phyloP scores from a whole-genome alignment of 345 rosid genomes.

The Lenwebbia sp. region DNA sequence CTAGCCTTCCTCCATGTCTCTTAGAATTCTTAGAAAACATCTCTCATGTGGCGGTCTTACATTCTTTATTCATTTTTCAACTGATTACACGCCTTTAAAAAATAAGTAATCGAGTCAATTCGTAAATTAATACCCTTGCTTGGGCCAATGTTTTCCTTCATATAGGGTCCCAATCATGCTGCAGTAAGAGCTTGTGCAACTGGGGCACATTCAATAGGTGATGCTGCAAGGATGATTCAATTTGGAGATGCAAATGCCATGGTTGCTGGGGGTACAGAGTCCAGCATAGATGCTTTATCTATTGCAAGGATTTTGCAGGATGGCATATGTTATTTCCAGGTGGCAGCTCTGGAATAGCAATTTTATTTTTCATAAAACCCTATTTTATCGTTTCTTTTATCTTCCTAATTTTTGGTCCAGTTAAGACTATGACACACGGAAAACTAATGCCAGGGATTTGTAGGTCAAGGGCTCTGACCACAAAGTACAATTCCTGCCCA shows the following conservation, averaged over 20 bases:
- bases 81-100: neutral
- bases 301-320: slow-evolving; percentile 91
- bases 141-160: neutral
- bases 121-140: neutral
- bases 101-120: neutral
- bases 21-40: neutral
- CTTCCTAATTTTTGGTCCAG: neutral
- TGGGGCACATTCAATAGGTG: slow-evolving; percentile 94
- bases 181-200: slow-evolving; percentile 99
- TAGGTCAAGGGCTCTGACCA: slow-evolving; percentile 85
- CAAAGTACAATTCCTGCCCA: slow-evolving; percentile 66
- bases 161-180: slow-evolving; percentile 97
- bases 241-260: slow-evolving; percentile 92
- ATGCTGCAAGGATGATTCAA: slow-evolving; percentile 94
- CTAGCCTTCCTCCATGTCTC: neutral
- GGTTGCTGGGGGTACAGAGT: slow-evolving; percentile 96
- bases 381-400: neutral
- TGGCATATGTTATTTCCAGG: neutral
- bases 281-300: slow-evolving; percentile 92
- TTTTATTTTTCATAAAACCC: neutral
- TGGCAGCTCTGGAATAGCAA: neutral
- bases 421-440: neutral
- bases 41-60: neutral
- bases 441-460: slow-evolving; percentile 1
- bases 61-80: neutral